Percentiles rank a stretch among this genome's conserved stretches.
Conservation (phyloP, 1,139 yeast species). For the Suhomyces kunorum region DNA sequence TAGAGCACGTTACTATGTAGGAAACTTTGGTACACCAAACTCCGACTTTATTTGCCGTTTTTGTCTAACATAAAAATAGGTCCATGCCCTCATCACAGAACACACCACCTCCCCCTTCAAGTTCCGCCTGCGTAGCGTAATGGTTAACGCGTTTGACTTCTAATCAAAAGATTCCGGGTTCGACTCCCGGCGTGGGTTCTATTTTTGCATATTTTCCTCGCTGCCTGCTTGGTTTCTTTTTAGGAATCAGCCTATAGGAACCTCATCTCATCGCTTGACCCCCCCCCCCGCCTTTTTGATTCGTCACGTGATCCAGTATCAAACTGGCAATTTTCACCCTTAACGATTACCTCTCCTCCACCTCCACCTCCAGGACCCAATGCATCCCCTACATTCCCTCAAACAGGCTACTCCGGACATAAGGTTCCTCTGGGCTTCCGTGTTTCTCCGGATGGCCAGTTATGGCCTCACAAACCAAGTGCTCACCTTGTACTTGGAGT, state of each 20-base stretch:
- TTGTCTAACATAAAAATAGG: no score
- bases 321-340: not conserved
- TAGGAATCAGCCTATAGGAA: no score
- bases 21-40: no score
- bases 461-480: conserved; percentile 85
- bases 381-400: conserved; percentile 31
- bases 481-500: conserved; percentile 65
- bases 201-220: not conserved
- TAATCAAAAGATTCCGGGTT: conserved; percentile 5
- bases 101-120: no score
- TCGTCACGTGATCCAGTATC: not conserved
- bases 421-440: conserved; percentile 66
- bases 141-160: conserved; percentile 6
- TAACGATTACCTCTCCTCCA: no score
- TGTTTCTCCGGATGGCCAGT: conserved; percentile 70
- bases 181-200: conserved; percentile 6
- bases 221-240: not conserved
- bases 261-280: not conserved
- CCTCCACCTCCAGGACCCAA: no score
- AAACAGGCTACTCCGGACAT: conserved; percentile 50
- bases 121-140: conserved; percentile 4
- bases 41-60: no score
- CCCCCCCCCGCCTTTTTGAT: no score
- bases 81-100: no score
- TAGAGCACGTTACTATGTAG: no score